Percentiles rank a stretch among this genome's conserved stretches.
These are phyloP conservation scores for Gleditsia sinensis DNA, from an alignment of 306 rosid species.

Conservation along the genomic window DNA sequence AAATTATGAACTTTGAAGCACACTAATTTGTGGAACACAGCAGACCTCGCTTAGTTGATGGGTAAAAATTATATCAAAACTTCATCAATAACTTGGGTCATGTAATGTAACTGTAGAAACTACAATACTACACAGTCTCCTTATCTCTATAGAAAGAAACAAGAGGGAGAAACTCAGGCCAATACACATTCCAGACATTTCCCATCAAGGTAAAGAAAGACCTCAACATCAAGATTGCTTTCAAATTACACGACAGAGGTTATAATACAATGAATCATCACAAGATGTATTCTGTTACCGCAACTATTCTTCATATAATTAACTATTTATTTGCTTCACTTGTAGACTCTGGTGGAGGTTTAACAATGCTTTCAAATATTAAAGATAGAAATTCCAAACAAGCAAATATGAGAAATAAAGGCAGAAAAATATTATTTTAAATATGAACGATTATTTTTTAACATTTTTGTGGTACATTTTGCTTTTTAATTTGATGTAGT, in stretches of 20 bases:
- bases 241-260: neutral
- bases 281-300: neutral
- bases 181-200: neutral
- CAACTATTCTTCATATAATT: constrained; percentile 5
- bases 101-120: neutral
- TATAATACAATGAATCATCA: neutral
- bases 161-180: neutral
- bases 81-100: neutral
- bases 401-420: too few relatives aligned
- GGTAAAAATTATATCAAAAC: neutral
- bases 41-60: neutral
- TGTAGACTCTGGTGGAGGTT: constrained; percentile 44
- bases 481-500: too few relatives aligned
- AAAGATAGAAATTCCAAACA: too few relatives aligned
- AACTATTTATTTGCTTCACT: constrained; percentile 46
- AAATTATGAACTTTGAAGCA: neutral
- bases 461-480: too few relatives aligned
- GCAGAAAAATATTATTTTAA: too few relatives aligned
- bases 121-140: neutral
- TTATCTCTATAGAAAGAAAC: neutral
- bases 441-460: too few relatives aligned
- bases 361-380: constrained; percentile 67
- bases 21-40: neutral
- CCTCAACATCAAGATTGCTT: neutral
- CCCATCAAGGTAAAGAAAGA: neutral